Evolutionary conservation across 106 monocot species (phyloP).

Genomic region (Chionographis japonica): DNA sequence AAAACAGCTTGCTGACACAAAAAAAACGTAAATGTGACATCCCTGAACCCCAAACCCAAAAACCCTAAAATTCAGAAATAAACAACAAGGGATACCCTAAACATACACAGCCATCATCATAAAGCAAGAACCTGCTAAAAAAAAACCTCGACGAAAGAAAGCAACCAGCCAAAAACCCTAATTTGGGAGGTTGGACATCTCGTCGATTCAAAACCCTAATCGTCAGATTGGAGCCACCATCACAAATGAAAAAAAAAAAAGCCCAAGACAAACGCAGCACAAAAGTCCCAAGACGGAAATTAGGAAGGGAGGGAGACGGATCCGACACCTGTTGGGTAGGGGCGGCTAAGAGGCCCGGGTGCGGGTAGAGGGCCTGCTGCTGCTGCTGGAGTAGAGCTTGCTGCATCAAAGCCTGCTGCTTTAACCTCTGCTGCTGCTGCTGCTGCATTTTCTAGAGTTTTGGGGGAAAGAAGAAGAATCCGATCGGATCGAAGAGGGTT

Average conservation of each 20-base stretch:
- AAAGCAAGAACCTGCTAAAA: too few species aligned
- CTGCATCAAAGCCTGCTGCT: conserved; percentile 47
- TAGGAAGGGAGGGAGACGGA: not conserved
- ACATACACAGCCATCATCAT: too few species aligned
- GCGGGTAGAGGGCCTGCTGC: conserved; percentile 20
- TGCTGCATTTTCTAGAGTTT: conserved; percentile 28
- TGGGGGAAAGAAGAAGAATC: not conserved
- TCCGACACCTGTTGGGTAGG: conserved; percentile 27
- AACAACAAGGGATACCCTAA: not conserved
- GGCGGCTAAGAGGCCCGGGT: conserved; percentile 46
- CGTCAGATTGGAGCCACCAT: too few species aligned
- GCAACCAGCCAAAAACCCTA: not conserved
- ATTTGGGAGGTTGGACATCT: too few species aligned
- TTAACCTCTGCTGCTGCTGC: conserved; percentile 42
- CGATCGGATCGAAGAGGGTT: not conserved
- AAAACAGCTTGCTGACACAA: too few species aligned
- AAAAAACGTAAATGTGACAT: too few species aligned
- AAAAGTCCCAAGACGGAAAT: not conserved
- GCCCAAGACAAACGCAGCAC: not conserved
- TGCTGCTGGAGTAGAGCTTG: conserved; percentile 47
- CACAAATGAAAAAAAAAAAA: too few species aligned
- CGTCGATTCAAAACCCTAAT: too few species aligned
- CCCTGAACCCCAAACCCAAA: not conserved
- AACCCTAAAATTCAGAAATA: too few species aligned
- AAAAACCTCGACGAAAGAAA: not conserved